Conservation (phyloP, 768 basidiomycete species). For the Gymnopilus junonius region DNA sequence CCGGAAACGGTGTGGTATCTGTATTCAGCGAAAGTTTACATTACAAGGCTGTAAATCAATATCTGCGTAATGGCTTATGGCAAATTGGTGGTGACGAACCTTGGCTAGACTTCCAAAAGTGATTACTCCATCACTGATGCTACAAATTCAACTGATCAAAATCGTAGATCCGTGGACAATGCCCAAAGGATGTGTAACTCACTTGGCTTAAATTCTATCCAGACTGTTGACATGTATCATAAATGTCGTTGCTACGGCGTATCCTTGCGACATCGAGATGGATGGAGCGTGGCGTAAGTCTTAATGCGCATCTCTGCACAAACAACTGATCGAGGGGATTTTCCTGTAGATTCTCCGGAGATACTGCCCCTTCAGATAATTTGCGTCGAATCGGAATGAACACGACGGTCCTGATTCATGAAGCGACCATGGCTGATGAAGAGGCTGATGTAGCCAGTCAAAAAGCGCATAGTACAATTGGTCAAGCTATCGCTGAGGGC, state of each 20-base stretch:
- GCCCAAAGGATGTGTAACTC: constrained; percentile 47
- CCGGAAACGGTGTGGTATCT: constrained; percentile 55
- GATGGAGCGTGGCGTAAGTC: constrained; percentile 80
- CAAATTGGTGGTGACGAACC: constrained; percentile 46
- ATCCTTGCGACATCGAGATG: constrained; percentile 67
- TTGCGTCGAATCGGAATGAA: constrained; percentile 65
- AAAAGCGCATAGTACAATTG: constrained; percentile 90
- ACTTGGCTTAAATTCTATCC: constrained; percentile 63
- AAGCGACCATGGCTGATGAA: constrained; percentile 91
- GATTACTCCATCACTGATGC: constrained; percentile 10
- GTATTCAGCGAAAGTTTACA: constrained; percentile 62
- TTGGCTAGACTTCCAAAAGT: constrained; percentile 49
- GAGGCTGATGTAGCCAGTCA: constrained; percentile 69
- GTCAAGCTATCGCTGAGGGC: constrained; percentile 84
- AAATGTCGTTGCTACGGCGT: constrained; percentile 74
- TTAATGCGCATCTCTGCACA: constrained; percentile 11
- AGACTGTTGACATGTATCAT: constrained; percentile 77
- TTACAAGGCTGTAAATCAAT: constrained; percentile 41
- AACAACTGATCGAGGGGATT: background rate
- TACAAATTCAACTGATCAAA: background rate
- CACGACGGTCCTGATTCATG: constrained; percentile 89
- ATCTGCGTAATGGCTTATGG: constrained; percentile 45
- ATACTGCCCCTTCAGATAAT: constrained; percentile 78
- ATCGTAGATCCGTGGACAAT: constrained; percentile 46
- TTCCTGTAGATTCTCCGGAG: constrained; percentile 80